Evolutionary conservation across 108 stramenopile species (phyloP), one percentile per base, ranked within the genome.

Genomic region (Tribonema minus): DNA sequence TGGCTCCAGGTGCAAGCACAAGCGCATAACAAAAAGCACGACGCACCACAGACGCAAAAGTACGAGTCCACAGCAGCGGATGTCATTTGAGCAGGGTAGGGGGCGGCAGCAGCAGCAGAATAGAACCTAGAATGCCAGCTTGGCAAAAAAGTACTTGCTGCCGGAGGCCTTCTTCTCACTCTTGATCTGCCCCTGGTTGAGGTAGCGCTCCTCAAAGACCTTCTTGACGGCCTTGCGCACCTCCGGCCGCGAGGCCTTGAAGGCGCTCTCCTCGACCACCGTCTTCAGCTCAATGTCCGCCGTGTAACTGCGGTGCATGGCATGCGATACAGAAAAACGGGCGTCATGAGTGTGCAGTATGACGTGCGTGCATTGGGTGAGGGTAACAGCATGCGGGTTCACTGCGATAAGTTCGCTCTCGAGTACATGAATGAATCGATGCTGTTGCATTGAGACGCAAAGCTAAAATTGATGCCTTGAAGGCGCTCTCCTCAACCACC

Each of bases 231-330:
- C 70, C 54, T 80, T 80, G 26, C 70, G 46, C 30, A 71, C 70
- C 28, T 80, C 79, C 27, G 40, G 28, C 9, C 26, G 30, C n/a
- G 68, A 60, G 15, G 60, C 69, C 70, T 80, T 80, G 41, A 80
- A 39, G 34, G 79, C 69, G 4, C 62, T 31, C 69, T 80, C 79
- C 33, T 80, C 79, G 29, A 80, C 79, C 4, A 36, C 28, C 34
- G 69, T 80, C 70, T 80, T 80, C 37, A 80, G 79, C 41, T 80
- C 79, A 61, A 80, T 80, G 79, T 80, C 79, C 54, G 68, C 79
- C 34, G 70, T 61, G 39, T 80, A 80, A 37, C 79, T 80, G 70
- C 7, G 20, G 46, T 54, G 46, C 9, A 15, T 9, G 20, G 9
- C 15, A 54, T 54, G 20, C 9, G 20, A 15, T 15, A 20, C 46